A percentile compares a stretch with the other conserved stretches of the same genome.
phyloP scores from a whole-genome alignment of 192 early-diverging fungal genomes.

The Endogone sp. region DNA sequence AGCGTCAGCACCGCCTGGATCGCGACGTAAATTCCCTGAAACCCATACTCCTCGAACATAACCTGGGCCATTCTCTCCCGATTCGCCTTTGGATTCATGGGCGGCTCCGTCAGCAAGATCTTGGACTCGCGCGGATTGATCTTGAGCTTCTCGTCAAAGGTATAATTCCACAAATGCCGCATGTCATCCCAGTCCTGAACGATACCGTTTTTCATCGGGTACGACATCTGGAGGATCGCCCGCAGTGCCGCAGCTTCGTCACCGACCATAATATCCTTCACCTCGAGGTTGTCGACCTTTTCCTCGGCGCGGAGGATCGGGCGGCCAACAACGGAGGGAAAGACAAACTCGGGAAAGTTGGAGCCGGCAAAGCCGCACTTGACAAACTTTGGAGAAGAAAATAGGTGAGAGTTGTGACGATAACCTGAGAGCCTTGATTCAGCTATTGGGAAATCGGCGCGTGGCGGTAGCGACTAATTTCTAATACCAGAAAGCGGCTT shows the following conservation, averaged over 20 bases:
- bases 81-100: slow-evolving; percentile 92
- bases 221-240: slow-evolving; percentile 88
- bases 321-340: slow-evolving; percentile 96
- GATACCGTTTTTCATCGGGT: slow-evolving; percentile 99
- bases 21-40: slow-evolving; percentile 88
- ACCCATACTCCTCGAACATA: slow-evolving; percentile 98
- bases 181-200: slow-evolving; percentile 98
- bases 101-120: slow-evolving; percentile 94
- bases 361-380: slow-evolving; percentile 95
- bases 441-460: background rate
- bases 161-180: slow-evolving; percentile 98
- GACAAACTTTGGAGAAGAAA: slow-evolving; percentile 71
- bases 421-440: too few species aligned
- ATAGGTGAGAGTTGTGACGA: too few species aligned
- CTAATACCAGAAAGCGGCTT: too few species aligned
- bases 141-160: slow-evolving; percentile 88
- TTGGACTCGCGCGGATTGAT: slow-evolving; percentile 88
- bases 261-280: slow-evolving; percentile 98
- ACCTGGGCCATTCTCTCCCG: slow-evolving; percentile 88
- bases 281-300: slow-evolving; percentile 63
- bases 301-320: slow-evolving; percentile 98
- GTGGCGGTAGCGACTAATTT: background rate
- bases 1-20: slow-evolving; percentile 97
- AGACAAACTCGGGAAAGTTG: slow-evolving; percentile 94
- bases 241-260: slow-evolving; percentile 92